Percentiles rank a stretch among this genome's conserved stretches.
phyloP scores from a whole-genome alignment of 345 rosid genomes.

The Lenwebbia sp. region DNA sequence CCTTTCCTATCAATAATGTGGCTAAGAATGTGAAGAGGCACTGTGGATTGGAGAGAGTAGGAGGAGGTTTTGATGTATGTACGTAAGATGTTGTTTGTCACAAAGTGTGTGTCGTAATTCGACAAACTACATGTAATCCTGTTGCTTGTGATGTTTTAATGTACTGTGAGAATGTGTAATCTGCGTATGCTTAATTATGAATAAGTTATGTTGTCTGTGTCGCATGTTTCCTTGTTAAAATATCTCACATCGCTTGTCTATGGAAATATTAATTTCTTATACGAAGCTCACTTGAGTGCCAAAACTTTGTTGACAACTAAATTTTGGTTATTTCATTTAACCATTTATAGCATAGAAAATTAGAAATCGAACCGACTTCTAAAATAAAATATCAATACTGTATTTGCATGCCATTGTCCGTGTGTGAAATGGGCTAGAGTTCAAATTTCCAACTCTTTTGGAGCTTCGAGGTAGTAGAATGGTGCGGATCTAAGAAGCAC shows the following conservation, averaged over 20 bases:
- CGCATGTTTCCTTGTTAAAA: neutral
- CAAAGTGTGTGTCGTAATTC: neutral
- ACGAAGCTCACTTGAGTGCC: too few species aligned
- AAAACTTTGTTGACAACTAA: too few species aligned
- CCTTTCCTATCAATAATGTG: neutral
- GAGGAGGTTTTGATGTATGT: neutral
- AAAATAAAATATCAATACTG: too few species aligned
- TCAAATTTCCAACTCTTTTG: too few species aligned
- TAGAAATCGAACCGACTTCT: too few species aligned
- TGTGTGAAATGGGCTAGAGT: too few species aligned
- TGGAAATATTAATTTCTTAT: neutral
- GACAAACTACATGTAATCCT: neutral
- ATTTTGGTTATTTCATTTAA: too few species aligned
- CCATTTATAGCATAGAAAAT: too few species aligned
- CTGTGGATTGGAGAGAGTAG: neutral
- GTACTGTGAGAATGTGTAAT: neutral
- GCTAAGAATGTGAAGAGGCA: neutral
- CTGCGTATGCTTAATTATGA: neutral
- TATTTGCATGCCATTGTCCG: too few species aligned
- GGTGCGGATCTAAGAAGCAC: too few species aligned
- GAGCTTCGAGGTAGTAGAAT: too few species aligned
- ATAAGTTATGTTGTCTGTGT: neutral
- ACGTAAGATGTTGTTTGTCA: neutral
- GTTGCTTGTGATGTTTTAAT: neutral
- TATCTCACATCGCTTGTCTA: neutral